Evolutionary conservation across 495 filamentous ascomycete genomes (phyloP).

Genomic region (Xylona heveae): DNA sequence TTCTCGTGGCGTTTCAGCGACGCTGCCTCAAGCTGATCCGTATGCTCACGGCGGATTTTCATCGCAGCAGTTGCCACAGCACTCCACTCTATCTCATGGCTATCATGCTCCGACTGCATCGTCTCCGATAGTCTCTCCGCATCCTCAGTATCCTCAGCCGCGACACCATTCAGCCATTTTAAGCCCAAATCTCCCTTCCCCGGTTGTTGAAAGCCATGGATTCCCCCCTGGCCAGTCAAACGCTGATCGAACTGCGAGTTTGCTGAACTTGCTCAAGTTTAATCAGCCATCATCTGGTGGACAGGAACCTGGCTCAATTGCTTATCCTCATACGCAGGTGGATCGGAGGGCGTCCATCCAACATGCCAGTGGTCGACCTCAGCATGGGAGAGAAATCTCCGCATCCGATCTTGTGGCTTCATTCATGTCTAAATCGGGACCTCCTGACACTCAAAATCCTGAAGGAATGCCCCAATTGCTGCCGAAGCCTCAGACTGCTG

Average conservation of each 20-base stretch:
- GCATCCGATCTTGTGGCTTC: conserved; percentile 42
- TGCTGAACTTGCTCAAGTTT: conserved; percentile 80
- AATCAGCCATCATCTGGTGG: conserved; percentile 28
- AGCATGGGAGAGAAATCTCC: conserved; percentile 32
- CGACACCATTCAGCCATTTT: conserved; percentile 25
- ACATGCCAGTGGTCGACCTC: too few relatives aligned
- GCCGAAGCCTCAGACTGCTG: conserved; percentile 9
- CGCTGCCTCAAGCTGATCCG: too few relatives aligned
- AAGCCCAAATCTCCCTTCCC: conserved; percentile 24
- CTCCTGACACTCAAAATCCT: conserved; percentile 11
- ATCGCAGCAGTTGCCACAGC: too few relatives aligned
- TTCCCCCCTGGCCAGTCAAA: conserved; percentile 18
- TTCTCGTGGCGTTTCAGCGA: too few relatives aligned
- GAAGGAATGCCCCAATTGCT: conserved; percentile 10
- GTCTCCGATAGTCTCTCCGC: conserved; percentile 5
- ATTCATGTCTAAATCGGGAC: conserved; percentile 21
- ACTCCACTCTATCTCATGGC: too few relatives aligned
- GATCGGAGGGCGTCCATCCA: too few relatives aligned
- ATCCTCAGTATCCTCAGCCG: conserved; percentile 1
- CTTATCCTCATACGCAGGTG: too few relatives aligned
- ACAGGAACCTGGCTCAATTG: too few relatives aligned
- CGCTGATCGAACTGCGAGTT: conserved; percentile 39
- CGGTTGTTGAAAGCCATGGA: conserved; percentile 12
- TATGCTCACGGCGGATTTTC: too few relatives aligned
- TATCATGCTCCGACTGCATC: conserved; percentile 3